Base-by-base conservation (phyloP, 257 asterid genomes). In the Petunia axillaris region DNA sequence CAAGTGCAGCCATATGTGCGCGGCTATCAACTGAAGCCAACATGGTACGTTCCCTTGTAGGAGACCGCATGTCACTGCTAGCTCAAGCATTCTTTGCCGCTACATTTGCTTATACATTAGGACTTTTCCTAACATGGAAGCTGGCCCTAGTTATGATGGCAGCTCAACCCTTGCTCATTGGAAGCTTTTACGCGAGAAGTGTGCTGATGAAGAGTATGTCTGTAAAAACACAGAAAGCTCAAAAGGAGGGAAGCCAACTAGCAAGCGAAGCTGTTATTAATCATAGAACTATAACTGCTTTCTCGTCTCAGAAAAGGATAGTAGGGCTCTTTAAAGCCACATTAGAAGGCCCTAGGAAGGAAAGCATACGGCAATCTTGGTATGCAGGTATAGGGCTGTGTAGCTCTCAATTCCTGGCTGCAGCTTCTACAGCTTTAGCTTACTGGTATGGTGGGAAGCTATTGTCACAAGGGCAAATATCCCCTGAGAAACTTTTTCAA, bases 371-470 rank as follows among this genome's bases (percentile, higher is more conserved):
- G 38, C 95, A 91, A 53, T 91, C 93, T 1, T 91, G 93, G 93
- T 88, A 84, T 43, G 92, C 93, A 2, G 98, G 97, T 38, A 36
- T 81, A 14, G 98, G 98, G 66, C 88, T 93, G 10, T 89, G 87
- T 73, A 91, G 94, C 87, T 90, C 98, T 55, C 98, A 93, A 67
- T 91, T 90, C 79, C 84, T 93, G 16, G 94, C 95, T 35, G 94
- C 95, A 65, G 93, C 97, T 79, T 90, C 95, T 37, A 89, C 95
- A 5, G 89, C 98, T 6, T 81, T 93, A 85, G 97, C 97, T 83
- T 93, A 88, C 63, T 91, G 98, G 98, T 93, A 91, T 2, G 98
- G 98, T 0, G 97, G 98, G 25, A 93, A 83, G 81, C 91, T 90
- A 37, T 75, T 93, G 53, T 11, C 90, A 35, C 37, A 87, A 11